Percentiles rank a stretch among this genome's conserved stretches.
Evolutionary conservation across 768 basidiomycete species (phyloP).

Genomic region (Trametes cingulata): DNA sequence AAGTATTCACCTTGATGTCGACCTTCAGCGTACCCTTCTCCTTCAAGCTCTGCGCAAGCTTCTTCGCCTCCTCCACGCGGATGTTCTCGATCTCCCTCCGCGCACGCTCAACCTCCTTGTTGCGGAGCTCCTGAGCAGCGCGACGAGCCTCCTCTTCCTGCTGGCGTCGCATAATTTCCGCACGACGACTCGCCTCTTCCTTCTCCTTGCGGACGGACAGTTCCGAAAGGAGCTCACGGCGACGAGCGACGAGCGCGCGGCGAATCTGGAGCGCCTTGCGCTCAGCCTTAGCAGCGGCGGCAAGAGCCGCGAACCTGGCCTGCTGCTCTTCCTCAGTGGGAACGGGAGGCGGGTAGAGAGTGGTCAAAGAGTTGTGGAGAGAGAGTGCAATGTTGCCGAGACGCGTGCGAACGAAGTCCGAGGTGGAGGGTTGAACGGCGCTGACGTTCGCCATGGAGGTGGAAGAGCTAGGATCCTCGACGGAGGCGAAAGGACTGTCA

Average conservation of each 20-base stretch:
- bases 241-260: conserved; percentile 80
- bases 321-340: conserved; percentile 57
- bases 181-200: conserved; percentile 79
- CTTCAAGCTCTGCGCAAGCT: conserved; percentile 81
- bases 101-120: conserved; percentile 64
- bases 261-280: conserved; percentile 75
- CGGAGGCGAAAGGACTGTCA: conserved; percentile 66
- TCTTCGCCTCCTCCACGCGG: conserved; percentile 79
- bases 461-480: conserved; percentile 38
- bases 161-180: conserved; percentile 64
- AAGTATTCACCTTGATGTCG: conserved; percentile 61
- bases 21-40: conserved; percentile 75
- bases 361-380: conserved; percentile 68
- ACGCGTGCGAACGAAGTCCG: conserved; percentile 74
- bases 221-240: conserved; percentile 83
- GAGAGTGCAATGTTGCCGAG: conserved; percentile 73
- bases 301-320: conserved; percentile 57
- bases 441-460: conserved; percentile 38
- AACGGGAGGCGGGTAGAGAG: conserved; percentile 48
- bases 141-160: conserved; percentile 68
- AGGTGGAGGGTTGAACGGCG: conserved; percentile 67
- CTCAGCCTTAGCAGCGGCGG: conserved; percentile 69
- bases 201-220: conserved; percentile 83
- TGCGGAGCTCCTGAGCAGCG: conserved; percentile 61
- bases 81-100: conserved; percentile 78